Evolutionary conservation across 1,284 basidiomycete species (phyloP).

Genomic region (Apiotrichum brassicae): DNA sequence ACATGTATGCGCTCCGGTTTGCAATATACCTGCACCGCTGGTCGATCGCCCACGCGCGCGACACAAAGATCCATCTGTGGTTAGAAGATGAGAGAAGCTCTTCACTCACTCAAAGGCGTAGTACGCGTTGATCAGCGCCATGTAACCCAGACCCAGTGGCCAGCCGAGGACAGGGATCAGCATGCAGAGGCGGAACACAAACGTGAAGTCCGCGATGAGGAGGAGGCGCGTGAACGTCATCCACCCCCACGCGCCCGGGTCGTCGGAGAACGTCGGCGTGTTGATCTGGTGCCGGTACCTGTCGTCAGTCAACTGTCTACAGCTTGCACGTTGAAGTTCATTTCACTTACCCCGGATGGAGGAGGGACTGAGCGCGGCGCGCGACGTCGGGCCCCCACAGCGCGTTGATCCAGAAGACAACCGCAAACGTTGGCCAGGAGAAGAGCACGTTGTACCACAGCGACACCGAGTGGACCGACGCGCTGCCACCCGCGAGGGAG

Average conservation of each 20-base stretch:
- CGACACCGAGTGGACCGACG: slow-evolving; percentile 32
- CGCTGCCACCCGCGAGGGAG: no score
- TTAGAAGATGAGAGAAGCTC: no score
- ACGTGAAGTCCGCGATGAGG: slow-evolving; percentile 44
- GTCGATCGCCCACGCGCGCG: slow-evolving; percentile 38
- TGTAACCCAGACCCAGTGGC: slow-evolving; percentile 31
- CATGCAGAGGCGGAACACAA: slow-evolving; percentile 36
- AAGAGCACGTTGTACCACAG: slow-evolving; percentile 45
- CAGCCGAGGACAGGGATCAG: slow-evolving; percentile 39
- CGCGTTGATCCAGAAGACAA: slow-evolving; percentile 46
- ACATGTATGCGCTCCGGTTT: slow-evolving; percentile 37
- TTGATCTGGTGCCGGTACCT: slow-evolving; percentile 38
- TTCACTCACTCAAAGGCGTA: slow-evolving; percentile 46
- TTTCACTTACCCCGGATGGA: slow-evolving; percentile 37
- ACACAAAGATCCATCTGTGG: slow-evolving; percentile 36
- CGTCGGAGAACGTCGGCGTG: background rate
- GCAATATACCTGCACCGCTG: slow-evolving; percentile 36
- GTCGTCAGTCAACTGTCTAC: background rate
- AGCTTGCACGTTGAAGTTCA: background rate
- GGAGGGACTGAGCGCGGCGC: slow-evolving; percentile 34
- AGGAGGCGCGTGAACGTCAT: slow-evolving; percentile 33
- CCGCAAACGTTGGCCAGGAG: slow-evolving; percentile 43
- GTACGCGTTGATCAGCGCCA: slow-evolving; percentile 43
- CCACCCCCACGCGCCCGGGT: slow-evolving; percentile 23
- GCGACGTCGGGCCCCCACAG: slow-evolving; percentile 43